Evolutionary conservation across 2,329 filamentous ascomycete species (phyloP).

Genomic region (Aspergillus sojae): DNA sequence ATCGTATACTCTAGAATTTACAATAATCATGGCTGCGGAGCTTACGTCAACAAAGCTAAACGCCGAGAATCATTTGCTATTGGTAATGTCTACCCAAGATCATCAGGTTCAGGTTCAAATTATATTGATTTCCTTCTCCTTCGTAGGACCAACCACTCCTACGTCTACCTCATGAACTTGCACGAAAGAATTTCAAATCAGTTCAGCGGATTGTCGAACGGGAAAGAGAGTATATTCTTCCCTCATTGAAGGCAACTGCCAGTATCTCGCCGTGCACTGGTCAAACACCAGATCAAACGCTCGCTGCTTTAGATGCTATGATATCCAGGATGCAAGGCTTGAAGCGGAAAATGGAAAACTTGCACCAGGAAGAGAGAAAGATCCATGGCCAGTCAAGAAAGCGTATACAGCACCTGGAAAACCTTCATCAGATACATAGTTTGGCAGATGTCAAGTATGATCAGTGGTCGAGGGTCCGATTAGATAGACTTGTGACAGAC

Average conservation of each 20-base stretch:
- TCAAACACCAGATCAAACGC: slow-evolving; percentile 69
- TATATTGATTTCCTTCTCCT: slow-evolving; percentile 6
- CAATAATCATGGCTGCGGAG: slow-evolving; percentile 43
- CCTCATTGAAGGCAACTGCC: slow-evolving; percentile 54
- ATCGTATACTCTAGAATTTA: background rate
- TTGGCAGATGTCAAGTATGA: slow-evolving; percentile 94
- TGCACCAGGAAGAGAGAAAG: slow-evolving; percentile 77
- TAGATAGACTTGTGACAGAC: slow-evolving; percentile 88
- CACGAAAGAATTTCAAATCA: slow-evolving; percentile 90
- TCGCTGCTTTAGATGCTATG: slow-evolving; percentile 81
- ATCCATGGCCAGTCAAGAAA: slow-evolving; percentile 76
- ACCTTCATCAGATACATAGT: slow-evolving; percentile 76
- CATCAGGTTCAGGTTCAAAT: slow-evolving; percentile 12
- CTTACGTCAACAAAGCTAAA: slow-evolving; percentile 52
- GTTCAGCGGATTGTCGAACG: slow-evolving; percentile 55
- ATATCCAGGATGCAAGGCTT: slow-evolving; percentile 80
- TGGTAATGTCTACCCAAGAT: slow-evolving; percentile 37
- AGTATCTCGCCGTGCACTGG: slow-evolving; percentile 67
- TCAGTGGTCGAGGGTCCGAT: slow-evolving; percentile 76
- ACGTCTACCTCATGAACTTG: slow-evolving; percentile 87
- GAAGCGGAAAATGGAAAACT: slow-evolving; percentile 79
- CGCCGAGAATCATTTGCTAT: slow-evolving; percentile 52
- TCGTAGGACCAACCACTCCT: slow-evolving; percentile 87
- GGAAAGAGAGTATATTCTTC: slow-evolving; percentile 50
- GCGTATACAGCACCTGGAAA: slow-evolving; percentile 77